A percentile compares a stretch with the other conserved stretches of the same genome.
phyloP scores from a whole-genome alignment of 2,329 filamentous ascomycete genomes.

The Colletotrichum sublineola region DNA sequence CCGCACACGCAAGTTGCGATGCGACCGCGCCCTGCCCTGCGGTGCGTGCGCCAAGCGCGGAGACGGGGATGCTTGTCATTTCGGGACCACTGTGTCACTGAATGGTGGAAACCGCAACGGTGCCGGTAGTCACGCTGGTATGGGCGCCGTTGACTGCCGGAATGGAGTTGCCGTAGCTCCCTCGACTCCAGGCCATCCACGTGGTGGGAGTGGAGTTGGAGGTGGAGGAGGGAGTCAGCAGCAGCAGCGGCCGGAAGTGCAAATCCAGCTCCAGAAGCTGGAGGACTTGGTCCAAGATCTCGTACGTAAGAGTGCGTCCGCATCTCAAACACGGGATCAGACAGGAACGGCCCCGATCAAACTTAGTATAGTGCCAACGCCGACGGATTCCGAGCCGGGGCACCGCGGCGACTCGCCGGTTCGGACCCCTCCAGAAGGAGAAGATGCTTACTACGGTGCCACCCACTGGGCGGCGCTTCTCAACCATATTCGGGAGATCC shows the following conservation, averaged over 20 bases:
- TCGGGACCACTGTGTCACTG: constrained; percentile 43
- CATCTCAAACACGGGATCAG: constrained; percentile 13
- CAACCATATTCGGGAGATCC: constrained; percentile 58
- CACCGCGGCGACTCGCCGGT: neutral
- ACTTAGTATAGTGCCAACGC: constrained; percentile 13
- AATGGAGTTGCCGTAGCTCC: constrained; percentile 41
- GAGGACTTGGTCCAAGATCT: constrained; percentile 58
- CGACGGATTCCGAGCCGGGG: constrained; percentile 27
- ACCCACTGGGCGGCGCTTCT: constrained; percentile 59
- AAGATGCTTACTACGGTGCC: constrained; percentile 51
- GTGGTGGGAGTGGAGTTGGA: neutral
- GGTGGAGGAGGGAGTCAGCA: neutral
- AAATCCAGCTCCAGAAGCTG: constrained; percentile 55
- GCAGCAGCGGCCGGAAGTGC: constrained; percentile 52
- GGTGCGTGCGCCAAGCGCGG: constrained; percentile 56
- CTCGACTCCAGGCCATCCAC: constrained; percentile 3
- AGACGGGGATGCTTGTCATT: constrained; percentile 51
- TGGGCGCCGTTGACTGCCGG: neutral
- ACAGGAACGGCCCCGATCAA: neutral
- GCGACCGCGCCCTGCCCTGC: constrained; percentile 58
- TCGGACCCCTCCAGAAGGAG: constrained; percentile 12
- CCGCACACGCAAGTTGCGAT: constrained; percentile 59
- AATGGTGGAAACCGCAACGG: neutral
- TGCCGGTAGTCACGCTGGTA: neutral
- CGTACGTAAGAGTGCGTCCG: constrained; percentile 38